phyloP scores from a whole-genome alignment of 768 basidiomycete genomes.

The Termitomyces sp. region DNA sequence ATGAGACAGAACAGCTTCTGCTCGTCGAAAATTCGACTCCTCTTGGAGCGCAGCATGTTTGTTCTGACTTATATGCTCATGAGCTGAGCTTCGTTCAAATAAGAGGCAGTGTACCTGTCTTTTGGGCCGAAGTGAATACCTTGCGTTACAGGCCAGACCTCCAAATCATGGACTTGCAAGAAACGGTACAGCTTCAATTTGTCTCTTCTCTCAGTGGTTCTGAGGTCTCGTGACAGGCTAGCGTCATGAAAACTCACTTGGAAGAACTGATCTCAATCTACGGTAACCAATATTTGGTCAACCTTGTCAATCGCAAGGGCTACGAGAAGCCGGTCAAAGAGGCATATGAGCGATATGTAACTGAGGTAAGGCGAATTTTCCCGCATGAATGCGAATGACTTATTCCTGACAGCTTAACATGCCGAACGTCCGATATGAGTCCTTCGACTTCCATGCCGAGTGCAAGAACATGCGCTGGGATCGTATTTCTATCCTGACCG shows the following conservation, averaged over 20 bases:
- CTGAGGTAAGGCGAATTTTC: constrained; percentile 39
- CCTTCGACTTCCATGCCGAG: constrained; percentile 97
- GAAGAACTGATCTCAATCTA: constrained; percentile 68
- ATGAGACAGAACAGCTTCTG: constrained; percentile 95
- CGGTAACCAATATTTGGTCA: constrained; percentile 76
- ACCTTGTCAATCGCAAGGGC: constrained; percentile 91
- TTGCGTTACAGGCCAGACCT: constrained; percentile 94
- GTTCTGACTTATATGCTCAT: constrained; percentile 41
- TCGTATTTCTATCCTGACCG: constrained; percentile 78
- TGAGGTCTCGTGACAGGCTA: constrained; percentile 37
- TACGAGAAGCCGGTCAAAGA: constrained; percentile 94
- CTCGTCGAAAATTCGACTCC: constrained; percentile 58
- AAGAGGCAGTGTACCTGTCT: constrained; percentile 89
- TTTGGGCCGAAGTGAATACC: constrained; percentile 96
- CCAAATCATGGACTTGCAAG: constrained; percentile 88
- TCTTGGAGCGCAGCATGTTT: constrained; percentile 29
- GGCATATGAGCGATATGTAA: constrained; percentile 78
- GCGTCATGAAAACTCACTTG: constrained; percentile 70
- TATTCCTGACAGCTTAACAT: constrained; percentile 46
- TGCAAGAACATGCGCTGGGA: constrained; percentile 96
- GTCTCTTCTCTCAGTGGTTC: background rate
- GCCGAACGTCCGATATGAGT: constrained; percentile 75
- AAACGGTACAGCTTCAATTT: constrained; percentile 53
- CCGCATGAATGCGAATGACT: constrained; percentile 2
- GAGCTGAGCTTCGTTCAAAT: constrained; percentile 90